Evolutionary conservation across 2,329 filamentous ascomycete species (phyloP).

Genomic region (Trichoderma guizhouense): DNA sequence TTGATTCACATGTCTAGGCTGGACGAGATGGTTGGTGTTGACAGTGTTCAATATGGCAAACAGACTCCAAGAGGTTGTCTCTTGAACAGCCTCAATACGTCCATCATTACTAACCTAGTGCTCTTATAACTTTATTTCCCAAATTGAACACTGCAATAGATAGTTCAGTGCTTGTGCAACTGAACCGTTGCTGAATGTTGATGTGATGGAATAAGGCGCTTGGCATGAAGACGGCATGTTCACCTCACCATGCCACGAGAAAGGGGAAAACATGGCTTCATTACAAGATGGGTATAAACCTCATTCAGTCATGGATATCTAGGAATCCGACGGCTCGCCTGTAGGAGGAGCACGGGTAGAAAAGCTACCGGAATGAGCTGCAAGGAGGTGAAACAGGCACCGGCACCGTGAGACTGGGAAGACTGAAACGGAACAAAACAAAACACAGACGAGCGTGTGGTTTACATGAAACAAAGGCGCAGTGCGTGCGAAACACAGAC

Average conservation of each 20-base stretch:
- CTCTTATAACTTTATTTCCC: not conserved
- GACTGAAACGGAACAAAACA: conserved; percentile 1
- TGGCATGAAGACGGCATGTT: not conserved
- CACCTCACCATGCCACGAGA: not conserved
- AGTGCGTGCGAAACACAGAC: not conserved
- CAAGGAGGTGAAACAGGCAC: not conserved
- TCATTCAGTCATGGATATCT: not conserved
- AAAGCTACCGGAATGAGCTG: not conserved
- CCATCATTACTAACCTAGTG: not conserved
- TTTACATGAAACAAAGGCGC: conserved; percentile 2
- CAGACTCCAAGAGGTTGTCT: not conserved
- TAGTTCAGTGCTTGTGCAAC: rapidly evolving
- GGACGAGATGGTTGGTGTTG: not conserved
- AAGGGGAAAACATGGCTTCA: no score
- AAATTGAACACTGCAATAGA: not conserved
- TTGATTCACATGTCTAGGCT: not conserved
- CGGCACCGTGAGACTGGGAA: not conserved
- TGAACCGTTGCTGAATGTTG: not conserved
- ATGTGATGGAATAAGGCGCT: not conserved
- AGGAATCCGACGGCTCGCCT: not conserved
- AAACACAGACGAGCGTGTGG: not conserved
- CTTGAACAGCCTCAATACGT: not conserved
- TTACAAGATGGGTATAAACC: not conserved
- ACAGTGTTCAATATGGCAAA: not conserved
- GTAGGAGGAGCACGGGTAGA: not conserved